Evolutionary conservation across 139 green algal genomes (phyloP).

Genomic region (Spirogloea muscicola): DNA sequence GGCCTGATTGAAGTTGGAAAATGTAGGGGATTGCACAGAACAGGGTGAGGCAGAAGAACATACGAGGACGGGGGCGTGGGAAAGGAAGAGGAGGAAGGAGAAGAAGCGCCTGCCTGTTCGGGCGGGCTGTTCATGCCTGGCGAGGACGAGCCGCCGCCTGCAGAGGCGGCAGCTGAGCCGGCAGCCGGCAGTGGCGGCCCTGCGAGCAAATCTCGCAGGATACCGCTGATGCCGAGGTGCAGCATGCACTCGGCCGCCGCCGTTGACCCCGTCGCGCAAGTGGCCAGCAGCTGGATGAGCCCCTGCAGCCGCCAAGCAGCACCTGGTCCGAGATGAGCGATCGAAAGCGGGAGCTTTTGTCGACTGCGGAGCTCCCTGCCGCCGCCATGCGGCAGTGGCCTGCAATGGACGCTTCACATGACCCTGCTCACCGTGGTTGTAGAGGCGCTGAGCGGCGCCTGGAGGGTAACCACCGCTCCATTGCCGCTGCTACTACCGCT

Average conservation of each 20-base stretch:
- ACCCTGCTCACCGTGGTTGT: constrained; percentile 15
- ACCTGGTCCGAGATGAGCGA: background rate
- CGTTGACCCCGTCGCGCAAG: constrained; percentile 24
- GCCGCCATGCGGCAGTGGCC: background rate
- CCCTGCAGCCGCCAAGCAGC: constrained; percentile 17
- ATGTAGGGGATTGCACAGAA: background rate
- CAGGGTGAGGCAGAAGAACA: constrained; percentile 7
- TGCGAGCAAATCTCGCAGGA: constrained; percentile 24
- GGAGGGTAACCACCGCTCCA: too few species aligned
- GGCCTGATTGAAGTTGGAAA: background rate
- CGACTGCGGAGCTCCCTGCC: background rate
- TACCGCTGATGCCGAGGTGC: constrained; percentile 28
- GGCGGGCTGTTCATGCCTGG: too few species aligned
- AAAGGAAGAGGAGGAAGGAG: background rate
- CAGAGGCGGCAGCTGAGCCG: too few species aligned
- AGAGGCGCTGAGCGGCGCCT: constrained; percentile 22
- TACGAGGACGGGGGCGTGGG: constrained; percentile 3
- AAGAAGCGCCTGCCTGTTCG: too few species aligned
- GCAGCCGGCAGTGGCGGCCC: too few species aligned
- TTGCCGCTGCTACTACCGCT: background rate
- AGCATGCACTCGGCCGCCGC: constrained; percentile 25
- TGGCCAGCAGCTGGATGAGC: constrained; percentile 39
- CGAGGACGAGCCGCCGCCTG: too few species aligned
- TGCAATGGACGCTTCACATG: background rate
- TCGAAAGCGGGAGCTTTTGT: background rate